phyloP scores from a whole-genome alignment of 805 yeast species.

The Nakazawaea ishiwadae region DNA sequence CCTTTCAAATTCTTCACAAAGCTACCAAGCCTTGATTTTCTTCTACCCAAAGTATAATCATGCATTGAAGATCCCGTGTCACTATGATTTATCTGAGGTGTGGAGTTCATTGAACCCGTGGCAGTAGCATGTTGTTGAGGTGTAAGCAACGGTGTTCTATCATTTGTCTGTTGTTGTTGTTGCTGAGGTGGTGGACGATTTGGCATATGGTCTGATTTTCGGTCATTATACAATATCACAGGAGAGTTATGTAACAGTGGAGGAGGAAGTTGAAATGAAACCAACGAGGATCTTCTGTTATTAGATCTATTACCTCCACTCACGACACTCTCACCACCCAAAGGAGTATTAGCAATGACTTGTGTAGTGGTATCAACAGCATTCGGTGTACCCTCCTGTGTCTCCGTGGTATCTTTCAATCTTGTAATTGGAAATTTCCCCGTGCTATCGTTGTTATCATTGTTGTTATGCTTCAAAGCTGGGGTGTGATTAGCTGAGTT shows the following conservation, averaged over 20 bases:
- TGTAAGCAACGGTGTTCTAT: constrained; percentile 25
- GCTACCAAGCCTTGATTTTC: constrained; percentile 22
- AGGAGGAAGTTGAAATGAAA: constrained; percentile 22
- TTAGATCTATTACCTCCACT: too few relatives aligned
- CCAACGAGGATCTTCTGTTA: constrained; percentile 13
- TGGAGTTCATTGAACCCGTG: constrained; percentile 6
- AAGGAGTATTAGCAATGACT: too few relatives aligned
- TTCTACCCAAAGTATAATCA: constrained; percentile 15
- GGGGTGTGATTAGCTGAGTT: constrained; percentile 1
- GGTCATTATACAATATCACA: too few relatives aligned
- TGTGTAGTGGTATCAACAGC: too few relatives aligned
- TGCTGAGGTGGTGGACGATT: too few relatives aligned
- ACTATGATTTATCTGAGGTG: constrained; percentile 1
- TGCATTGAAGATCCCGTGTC: too few relatives aligned
- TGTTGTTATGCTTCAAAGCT: not conserved
- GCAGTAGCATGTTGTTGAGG: constrained; percentile 9
- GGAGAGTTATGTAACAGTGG: constrained; percentile 17
- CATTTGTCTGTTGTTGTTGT: constrained; percentile 15
- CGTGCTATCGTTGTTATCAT: constrained; percentile 3
- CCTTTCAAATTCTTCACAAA: constrained; percentile 16
- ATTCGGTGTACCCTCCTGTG: too few relatives aligned
- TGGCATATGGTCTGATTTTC: not conserved
- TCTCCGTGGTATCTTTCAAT: too few relatives aligned
- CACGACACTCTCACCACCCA: too few relatives aligned
- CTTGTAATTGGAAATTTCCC: not conserved